Evolutionary conservation across 176 grass and related monocot genomes (phyloP).

Genomic region (Themeda triandra): DNA sequence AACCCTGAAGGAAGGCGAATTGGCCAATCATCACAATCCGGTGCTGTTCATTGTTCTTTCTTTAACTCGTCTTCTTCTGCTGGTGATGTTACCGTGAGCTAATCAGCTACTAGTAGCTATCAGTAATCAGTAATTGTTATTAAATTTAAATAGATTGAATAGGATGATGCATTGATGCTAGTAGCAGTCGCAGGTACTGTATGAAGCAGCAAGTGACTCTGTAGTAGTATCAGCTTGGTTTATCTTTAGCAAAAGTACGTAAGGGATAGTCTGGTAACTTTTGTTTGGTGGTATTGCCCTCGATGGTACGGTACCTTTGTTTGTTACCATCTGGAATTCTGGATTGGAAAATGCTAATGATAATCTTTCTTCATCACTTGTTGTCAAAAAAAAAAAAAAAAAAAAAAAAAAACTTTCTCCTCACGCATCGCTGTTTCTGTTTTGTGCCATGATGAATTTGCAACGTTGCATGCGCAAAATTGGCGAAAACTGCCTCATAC

Average conservation of each 20-base stretch:
- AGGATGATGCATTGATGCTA: constrained; percentile 17
- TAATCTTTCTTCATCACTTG: background rate
- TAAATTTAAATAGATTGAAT: constrained; percentile 23
- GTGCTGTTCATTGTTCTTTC: background rate
- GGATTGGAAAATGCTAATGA: background rate
- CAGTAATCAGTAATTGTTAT: background rate
- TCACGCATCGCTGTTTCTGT: background rate
- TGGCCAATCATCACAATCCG: constrained; percentile 7
- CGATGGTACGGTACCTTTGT: constrained; percentile 18
- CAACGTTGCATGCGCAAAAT: background rate
- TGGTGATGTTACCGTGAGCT: background rate
- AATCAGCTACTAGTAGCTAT: background rate
- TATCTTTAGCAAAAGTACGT: background rate
- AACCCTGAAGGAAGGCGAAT: constrained; percentile 9
- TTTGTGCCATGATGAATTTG: too few species aligned
- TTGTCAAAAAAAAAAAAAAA: too few species aligned
- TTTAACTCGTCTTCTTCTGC: background rate
- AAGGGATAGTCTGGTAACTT: constrained; percentile 5
- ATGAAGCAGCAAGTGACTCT: constrained; percentile 9
- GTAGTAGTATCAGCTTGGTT: background rate
- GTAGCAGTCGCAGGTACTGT: background rate
- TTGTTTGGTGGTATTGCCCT: background rate
- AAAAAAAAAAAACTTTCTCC: too few species aligned
- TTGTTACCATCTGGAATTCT: constrained; percentile 12
- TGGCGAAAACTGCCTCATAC: background rate